Conservation (phyloP, 192 early-diverging fungal genomes). For the Coemansia sp. region DNA sequence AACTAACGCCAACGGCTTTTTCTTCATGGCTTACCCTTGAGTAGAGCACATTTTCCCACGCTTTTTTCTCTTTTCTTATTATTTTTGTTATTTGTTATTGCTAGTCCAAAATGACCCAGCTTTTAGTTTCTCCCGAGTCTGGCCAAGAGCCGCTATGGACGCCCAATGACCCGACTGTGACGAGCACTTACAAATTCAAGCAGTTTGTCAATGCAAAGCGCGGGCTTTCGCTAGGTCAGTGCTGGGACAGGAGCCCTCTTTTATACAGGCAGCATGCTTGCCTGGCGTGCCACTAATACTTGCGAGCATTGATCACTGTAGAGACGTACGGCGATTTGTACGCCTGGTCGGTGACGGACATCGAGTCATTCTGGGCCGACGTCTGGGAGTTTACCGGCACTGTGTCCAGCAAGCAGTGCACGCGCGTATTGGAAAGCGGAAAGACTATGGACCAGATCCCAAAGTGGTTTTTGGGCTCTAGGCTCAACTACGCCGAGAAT, state of each 20-base stretch:
- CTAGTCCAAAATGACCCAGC: slow-evolving; percentile 19
- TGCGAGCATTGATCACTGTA: not conserved
- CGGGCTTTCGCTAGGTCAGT: slow-evolving; percentile 38
- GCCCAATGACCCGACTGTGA: slow-evolving; percentile 56
- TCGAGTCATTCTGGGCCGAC: slow-evolving; percentile 80
- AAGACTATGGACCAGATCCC: slow-evolving; percentile 84
- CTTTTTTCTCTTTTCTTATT: too few species aligned
- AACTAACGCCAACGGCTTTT: slow-evolving; percentile 35
- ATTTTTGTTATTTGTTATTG: not conserved
- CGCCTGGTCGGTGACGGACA: slow-evolving; percentile 76
- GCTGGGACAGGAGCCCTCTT: not conserved
- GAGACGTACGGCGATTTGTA: slow-evolving; percentile 71
- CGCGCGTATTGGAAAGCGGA: slow-evolving; percentile 62
- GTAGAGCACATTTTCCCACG: not conserved
- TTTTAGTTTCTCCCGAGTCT: not conserved
- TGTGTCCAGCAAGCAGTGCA: slow-evolving; percentile 15
- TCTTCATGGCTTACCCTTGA: slow-evolving; percentile 33
- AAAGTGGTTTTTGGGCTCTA: slow-evolving; percentile 82
- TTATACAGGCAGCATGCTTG: not conserved
- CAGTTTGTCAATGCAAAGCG: slow-evolving; percentile 68
- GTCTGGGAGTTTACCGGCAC: slow-evolving; percentile 72
- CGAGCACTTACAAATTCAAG: slow-evolving; percentile 71
- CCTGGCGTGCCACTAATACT: not conserved
- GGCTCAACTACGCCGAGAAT: slow-evolving; percentile 93
- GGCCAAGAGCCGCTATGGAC: slow-evolving; percentile 56